Evolutionary conservation across 495 filamentous ascomycete genomes (phyloP).

Genomic region (Talaromyces proteolyticus): DNA sequence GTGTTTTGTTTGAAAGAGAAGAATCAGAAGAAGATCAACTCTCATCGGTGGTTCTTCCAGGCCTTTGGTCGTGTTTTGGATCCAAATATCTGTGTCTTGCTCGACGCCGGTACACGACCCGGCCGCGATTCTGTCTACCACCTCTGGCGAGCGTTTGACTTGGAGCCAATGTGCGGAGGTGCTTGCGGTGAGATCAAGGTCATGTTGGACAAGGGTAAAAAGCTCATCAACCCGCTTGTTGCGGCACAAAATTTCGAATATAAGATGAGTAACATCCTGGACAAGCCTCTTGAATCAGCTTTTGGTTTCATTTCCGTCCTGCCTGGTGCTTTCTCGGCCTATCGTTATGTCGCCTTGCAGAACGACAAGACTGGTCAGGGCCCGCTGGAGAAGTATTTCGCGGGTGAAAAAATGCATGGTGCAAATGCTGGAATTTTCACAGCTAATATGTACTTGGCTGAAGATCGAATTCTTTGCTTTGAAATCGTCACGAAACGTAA

Average conservation of each 20-base stretch:
- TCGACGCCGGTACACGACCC: slow-evolving; percentile 94
- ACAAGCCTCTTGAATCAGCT: slow-evolving; percentile 94
- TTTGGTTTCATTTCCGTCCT: slow-evolving; percentile 98
- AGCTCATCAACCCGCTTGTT: slow-evolving; percentile 88
- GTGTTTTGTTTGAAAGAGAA: slow-evolving; percentile 99
- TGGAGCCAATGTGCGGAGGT: slow-evolving; percentile 94
- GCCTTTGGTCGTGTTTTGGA: slow-evolving; percentile 91
- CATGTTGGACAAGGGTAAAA: slow-evolving; percentile 89
- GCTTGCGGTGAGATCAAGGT: slow-evolving; percentile 99
- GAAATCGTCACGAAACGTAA: slow-evolving; percentile 97
- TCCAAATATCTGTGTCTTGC: slow-evolving; percentile 92
- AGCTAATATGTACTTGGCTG: slow-evolving; percentile 99
- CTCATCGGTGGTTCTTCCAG: slow-evolving; percentile 98
- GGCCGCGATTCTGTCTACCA: slow-evolving; percentile 93
- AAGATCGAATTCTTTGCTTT: slow-evolving; percentile 99
- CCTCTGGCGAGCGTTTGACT: slow-evolving; percentile 97
- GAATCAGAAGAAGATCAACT: slow-evolving; percentile 99
- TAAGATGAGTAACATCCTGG: slow-evolving; percentile 99
- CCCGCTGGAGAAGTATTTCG: slow-evolving; percentile 94
- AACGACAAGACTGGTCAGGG: slow-evolving; percentile 93
- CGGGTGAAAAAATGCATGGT: slow-evolving; percentile 96
- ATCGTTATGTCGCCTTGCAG: slow-evolving; percentile 88
- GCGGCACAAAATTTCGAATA: slow-evolving; percentile 99
- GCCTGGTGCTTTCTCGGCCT: slow-evolving; percentile 96
- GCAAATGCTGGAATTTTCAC: slow-evolving; percentile 95